Base-by-base conservation (phyloP, 768 basidiomycete species). In the Stropharia rugosoannulata region DNA sequence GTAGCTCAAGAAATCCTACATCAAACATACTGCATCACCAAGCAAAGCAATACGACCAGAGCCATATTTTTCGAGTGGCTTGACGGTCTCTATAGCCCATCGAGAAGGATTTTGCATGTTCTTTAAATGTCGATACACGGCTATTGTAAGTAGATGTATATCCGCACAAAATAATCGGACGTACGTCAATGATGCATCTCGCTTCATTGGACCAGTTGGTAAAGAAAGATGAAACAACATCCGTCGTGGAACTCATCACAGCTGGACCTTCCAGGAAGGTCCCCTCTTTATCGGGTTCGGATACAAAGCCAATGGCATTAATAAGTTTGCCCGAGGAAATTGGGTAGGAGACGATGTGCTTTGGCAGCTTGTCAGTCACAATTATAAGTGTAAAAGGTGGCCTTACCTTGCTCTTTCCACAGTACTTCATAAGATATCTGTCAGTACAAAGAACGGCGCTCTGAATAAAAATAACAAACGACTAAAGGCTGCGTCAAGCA, bases 311-410 rank as follows among this genome's bases (percentile, higher is more conserved):
- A 4, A 56, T 65, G 16, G 70, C 53, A 35, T 75, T 75, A 46
- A 77, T 44, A 1, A 66, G 25, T 5, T 59, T 55, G 7, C 74
- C 70, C 36, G 66, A 61, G 1, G 64, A 65, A 42, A 75, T 60
- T 0, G 73, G 74, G 52, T 70, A 76, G 9, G 61, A 58, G 2
- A 73, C 64, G 5, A 75, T 19, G 29, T 68, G 67, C 77, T 79
- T 32, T 16, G 4, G 7, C 22, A 12, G 11, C 4, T 48, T 12
- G 32, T 27, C 27, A 48, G 22, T 27, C n/a, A 29, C 46, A 25
- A 15, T 10, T 13, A 15, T n/a, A 10, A n/a, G n/a, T 36, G 13
- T 22, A 5, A 13, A 51, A 39, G 3, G 4, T 36, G 25, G 4
- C 2, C 0, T 51, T 25, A 60, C 62, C 51, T 60, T 62, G 22